Percentiles rank a stretch among this genome's conserved stretches.
phyloP scores from a whole-genome alignment of 2,329 filamentous ascomycete species.

The Aureobasidium melanogenum region DNA sequence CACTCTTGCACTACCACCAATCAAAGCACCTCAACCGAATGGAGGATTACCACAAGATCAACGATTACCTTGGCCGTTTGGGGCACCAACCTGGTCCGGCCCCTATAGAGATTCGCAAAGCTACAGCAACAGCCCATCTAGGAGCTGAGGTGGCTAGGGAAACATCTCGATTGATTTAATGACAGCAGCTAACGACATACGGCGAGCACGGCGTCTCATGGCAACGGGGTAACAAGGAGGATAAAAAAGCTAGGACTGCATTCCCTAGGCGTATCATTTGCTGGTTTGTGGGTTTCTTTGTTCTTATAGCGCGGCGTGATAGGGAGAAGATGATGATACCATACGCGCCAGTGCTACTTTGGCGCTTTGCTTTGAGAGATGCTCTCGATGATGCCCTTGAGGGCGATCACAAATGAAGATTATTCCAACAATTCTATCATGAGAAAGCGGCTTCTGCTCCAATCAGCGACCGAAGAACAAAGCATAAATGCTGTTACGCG shows the following conservation, averaged over 20 bases:
- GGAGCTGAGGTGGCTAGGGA: not conserved
- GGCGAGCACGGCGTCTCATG: conserved; percentile 1
- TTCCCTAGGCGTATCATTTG: not conserved
- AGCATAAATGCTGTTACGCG: not conserved
- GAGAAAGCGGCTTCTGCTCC: not conserved
- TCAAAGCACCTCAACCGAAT: conserved; percentile 18
- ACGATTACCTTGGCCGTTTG: conserved; percentile 8
- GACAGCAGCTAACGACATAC: conserved; percentile 1
- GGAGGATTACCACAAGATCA: conserved; percentile 5
- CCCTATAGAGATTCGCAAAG: conserved; percentile 6
- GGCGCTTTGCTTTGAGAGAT: not conserved
- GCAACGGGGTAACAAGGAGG: not conserved
- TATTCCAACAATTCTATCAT: not conserved
- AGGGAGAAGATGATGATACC: not conserved
- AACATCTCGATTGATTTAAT: not conserved
- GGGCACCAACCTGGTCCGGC: not conserved
- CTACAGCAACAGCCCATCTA: conserved; percentile 8
- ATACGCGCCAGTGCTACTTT: not conserved
- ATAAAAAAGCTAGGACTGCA: not conserved
- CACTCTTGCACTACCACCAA: conserved; percentile 16
- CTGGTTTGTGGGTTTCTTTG: not conserved
- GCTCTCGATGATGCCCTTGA: not conserved
- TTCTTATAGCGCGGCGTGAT: conserved; percentile 1
- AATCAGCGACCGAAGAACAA: not conserved
- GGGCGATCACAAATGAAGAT: not conserved